Base-by-base conservation (phyloP, 192 early-diverging fungal species). In the Coemansia sp. region DNA sequence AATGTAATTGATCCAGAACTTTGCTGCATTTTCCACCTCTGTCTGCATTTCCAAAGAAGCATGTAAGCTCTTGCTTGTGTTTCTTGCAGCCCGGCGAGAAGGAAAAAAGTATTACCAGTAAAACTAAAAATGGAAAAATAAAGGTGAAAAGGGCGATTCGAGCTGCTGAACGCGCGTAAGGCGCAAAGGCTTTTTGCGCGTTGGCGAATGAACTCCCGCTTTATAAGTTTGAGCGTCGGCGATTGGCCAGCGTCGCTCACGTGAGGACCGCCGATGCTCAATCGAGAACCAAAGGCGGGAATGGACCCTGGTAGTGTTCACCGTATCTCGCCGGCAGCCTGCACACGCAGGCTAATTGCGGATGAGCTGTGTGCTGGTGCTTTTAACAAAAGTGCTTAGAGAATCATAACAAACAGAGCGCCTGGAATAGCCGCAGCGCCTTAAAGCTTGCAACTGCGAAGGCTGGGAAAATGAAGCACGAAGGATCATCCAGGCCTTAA, bases 1-100 rank as follows among this genome's bases (percentile, higher is more conserved):
- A 55, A 79, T 45, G 71, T 70, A 70, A 53, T 66, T 70, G 68
- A 79, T 35, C 77, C 77, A 79, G 58, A 79, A 79, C 35, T 39
- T 64, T 52, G 77, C 77, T 23, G 69, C 70, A 63, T 67, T 71
- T 65, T 74, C 77, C 11, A 80, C 63, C 62, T 80, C 77, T 52
- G 72, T 74, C 43, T 80, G 77, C 77, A 80, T 80, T 59, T 61
- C 37, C 53, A 27, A 23, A 58, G 48, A 57, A 21, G 62, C 72
- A 80, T 80, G 37, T 64, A 79, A 32, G 29, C 29, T 32, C 29
- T 32, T 32, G 29, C 29, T 32, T 32, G 29, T 32, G 7, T 32
- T 32, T 32, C 29, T 32, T 32, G 29, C 29, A 32, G 41, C 41
- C 15, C 41, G 41, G 12, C 41, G 15, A 43, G 10, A 43, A 43